phyloP scores from a whole-genome alignment of 1,139 yeast species.

The Pneumocystis murina region DNA sequence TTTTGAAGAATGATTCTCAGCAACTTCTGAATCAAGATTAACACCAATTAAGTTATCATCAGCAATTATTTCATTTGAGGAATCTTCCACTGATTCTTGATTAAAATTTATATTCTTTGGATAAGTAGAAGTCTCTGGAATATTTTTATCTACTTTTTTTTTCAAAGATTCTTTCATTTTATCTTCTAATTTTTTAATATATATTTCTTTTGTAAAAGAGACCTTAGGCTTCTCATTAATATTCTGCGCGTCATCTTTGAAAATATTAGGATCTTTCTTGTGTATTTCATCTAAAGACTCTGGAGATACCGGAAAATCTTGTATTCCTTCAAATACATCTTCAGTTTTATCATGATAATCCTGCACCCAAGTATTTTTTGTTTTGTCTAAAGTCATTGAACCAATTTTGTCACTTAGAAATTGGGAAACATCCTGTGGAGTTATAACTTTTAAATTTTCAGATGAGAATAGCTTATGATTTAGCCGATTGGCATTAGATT shows the following conservation, averaged over 20 bases:
- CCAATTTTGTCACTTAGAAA: not conserved
- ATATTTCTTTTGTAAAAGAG: not conserved
- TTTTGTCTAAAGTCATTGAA: not conserved
- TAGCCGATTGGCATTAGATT: not conserved
- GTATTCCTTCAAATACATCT: conserved; percentile 1
- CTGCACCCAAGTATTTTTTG: not conserved
- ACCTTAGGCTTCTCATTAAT: not conserved
- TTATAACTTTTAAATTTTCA: not conserved
- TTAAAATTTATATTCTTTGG: not conserved
- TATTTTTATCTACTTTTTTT: not conserved
- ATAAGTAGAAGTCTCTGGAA: not conserved
- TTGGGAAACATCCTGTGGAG: not conserved
- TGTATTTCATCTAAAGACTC: not conserved
- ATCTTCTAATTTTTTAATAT: not conserved
- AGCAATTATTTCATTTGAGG: not conserved
- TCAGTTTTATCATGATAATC: not conserved
- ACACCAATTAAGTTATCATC: not conserved
- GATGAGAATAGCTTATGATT: not conserved
- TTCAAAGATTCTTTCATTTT: not conserved
- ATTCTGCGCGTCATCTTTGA: not conserved
- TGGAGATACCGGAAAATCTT: not conserved
- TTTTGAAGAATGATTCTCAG: not conserved
- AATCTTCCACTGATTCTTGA: not conserved
- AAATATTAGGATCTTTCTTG: not conserved
- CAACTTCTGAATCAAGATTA: not conserved